A percentile compares a stretch with the other conserved stretches of the same genome.
Conservation (phyloP, 805 yeast species). For the Ogataea thermomethanolica region DNA sequence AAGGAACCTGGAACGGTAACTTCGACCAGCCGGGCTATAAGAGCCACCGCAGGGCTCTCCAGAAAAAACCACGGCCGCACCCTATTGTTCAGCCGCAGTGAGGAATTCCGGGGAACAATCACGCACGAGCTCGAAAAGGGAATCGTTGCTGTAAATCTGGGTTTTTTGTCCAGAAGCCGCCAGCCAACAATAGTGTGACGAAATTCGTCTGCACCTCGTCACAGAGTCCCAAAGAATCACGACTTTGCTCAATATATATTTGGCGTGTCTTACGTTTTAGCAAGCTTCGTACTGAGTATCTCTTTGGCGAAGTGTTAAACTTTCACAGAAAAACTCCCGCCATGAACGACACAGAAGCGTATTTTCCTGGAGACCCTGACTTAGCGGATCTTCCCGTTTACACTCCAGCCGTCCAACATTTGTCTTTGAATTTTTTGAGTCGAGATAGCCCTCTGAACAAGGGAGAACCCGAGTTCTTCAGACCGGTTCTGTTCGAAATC, state of each 20-base stretch:
- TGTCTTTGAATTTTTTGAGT: conserved; percentile 20
- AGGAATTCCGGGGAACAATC: conserved; percentile 6
- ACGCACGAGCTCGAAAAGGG: neutral
- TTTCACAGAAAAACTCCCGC: neutral
- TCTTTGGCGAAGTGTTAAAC: neutral
- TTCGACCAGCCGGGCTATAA: no score
- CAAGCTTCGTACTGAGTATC: no score
- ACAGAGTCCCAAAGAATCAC: neutral
- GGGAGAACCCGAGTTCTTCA: conserved; percentile 1
- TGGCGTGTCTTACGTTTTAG: no score
- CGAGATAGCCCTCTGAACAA: conserved; percentile 12
- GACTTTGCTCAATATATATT: no score
- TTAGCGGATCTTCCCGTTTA: conserved; percentile 18
- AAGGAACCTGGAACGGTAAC: conserved; percentile 31
- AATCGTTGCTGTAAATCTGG: neutral
- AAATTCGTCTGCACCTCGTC: neutral
- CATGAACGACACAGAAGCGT: no score
- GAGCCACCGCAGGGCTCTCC: no score
- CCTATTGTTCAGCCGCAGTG: neutral
- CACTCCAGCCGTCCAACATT: conserved; percentile 27
- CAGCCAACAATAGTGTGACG: neutral
- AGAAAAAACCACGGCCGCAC: no score
- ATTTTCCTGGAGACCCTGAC: no score
- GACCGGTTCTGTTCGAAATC: conserved; percentile 29
- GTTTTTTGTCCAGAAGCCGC: neutral